Evolutionary conservation across 257 asterid genomes (phyloP), one percentile per base, ranked within the genome.

Genomic region (Solanum bukasovii): DNA sequence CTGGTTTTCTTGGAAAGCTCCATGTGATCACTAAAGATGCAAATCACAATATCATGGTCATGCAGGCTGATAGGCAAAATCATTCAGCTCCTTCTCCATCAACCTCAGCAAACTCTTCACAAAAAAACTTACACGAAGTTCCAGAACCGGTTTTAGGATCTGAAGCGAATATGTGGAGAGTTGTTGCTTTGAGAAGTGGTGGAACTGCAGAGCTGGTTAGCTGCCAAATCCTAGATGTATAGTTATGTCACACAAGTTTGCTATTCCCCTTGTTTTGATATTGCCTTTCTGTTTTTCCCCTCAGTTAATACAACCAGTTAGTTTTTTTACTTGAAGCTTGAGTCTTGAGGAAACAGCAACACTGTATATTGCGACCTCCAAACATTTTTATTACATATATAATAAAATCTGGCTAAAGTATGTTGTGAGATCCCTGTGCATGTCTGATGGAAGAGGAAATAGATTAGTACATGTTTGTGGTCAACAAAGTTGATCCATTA

Each of bases 141-240:
- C 90, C 95, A 79, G 98, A 67, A 86, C 87, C 89, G 13, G 88
- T 67, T 37, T 63, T 95, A 3, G 90, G 85, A 65, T 90, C 94
- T 11, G 93, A 94, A 7, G 93, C 93, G 83, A 91, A 90, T 90
- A 85, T 94, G 70, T 96, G 98, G 98, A 91, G 88, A 84, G 93
- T 92, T 12, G 59, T 95, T 86, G 93, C 98, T 10, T 83, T 91
- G 52, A 91, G 91, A 89, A 88, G 87, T 84, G 94, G 91, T 90
- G 95, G 94, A 87, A 87, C 98, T 42, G 93, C 95, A 13, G 98
- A 96, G 93, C 95, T 96, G 31, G 94, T 96, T 88, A 94, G 98
- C 93, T 95, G 98, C 87, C 98, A 94, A 92, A 92, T 93, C 72
- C 94, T 96, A 52, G 93, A 94, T 86, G 89, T 95, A 74, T 96